Percentiles rank a stretch among this genome's conserved stretches.
phyloP scores from a whole-genome alignment of 441 rosid genomes.

The Codiaeum variegatum region DNA sequence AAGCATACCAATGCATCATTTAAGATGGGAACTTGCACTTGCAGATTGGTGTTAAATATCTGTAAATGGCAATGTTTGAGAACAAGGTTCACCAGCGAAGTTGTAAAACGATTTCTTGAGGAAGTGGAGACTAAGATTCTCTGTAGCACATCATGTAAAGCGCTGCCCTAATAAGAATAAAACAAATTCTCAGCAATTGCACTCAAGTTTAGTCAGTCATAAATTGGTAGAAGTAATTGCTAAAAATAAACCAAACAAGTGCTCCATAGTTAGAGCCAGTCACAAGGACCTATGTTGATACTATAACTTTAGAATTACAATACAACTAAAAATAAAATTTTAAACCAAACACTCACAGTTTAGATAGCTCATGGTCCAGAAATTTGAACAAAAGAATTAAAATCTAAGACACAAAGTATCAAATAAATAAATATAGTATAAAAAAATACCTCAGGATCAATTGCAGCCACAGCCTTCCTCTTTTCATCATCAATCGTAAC shows the following conservation, averaged over 20 bases:
- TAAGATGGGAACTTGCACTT: slow-evolving; percentile 46
- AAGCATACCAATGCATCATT: slow-evolving; percentile 41
- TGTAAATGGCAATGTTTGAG: slow-evolving; percentile 54
- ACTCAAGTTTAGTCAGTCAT: slow-evolving; percentile 9
- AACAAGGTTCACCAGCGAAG: slow-evolving; percentile 58
- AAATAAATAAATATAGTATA: background rate
- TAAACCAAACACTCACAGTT: too few species aligned
- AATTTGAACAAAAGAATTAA: background rate
- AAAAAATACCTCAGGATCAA: slow-evolving; percentile 74
- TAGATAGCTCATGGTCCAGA: background rate
- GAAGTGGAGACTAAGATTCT: slow-evolving; percentile 37
- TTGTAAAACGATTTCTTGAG: slow-evolving; percentile 40
- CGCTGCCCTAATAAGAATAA: slow-evolving; percentile 50
- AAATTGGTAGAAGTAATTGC: background rate
- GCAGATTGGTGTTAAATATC: slow-evolving; percentile 40
- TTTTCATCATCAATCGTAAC: slow-evolving; percentile 35
- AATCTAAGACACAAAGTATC: background rate
- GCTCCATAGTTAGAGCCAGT: too few species aligned
- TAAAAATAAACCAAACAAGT: background rate
- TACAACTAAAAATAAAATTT: too few species aligned
- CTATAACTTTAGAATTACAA: too few species aligned
- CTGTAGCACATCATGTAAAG: slow-evolving; percentile 64
- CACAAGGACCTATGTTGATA: background rate
- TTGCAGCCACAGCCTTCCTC: slow-evolving; percentile 45
- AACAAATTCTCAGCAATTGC: slow-evolving; percentile 10